phyloP scores from a whole-genome alignment of 164 flowering plant genomes.

The Umbilicus rupestris region DNA sequence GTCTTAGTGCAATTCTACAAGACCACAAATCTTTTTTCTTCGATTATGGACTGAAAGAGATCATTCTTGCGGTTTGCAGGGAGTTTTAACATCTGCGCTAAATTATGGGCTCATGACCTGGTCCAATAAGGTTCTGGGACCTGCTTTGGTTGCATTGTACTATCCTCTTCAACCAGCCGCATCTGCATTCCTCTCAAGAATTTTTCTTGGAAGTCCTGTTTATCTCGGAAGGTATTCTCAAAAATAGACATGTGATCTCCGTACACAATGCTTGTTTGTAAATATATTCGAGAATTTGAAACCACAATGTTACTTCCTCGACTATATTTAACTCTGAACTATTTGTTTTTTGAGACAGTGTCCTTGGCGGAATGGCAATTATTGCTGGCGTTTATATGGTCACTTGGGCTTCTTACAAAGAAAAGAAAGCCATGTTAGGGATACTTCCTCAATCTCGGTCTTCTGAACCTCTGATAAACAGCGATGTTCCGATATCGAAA shows the following conservation, averaged over 20 bases:
- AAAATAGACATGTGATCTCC: background rate
- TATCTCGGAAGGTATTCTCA: conserved; percentile 72
- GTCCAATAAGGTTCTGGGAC: conserved; percentile 89
- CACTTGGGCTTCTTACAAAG: conserved; percentile 88
- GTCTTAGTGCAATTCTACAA: too few species aligned
- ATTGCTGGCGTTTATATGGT: conserved; percentile 85
- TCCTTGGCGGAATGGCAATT: conserved; percentile 69
- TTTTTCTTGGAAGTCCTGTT: conserved; percentile 87
- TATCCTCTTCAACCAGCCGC: conserved; percentile 93
- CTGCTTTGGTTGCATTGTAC: conserved; percentile 83
- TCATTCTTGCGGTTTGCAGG: conserved; percentile 36
- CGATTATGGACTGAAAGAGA: background rate
- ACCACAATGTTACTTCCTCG: too few species aligned
- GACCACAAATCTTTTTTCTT: background rate
- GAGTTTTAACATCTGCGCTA: conserved; percentile 81
- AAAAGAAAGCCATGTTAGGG: conserved; percentile 31
- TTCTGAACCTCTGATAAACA: conserved; percentile 44
- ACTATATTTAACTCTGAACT: conserved; percentile 10
- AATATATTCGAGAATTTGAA: too few species aligned
- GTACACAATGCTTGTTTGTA: background rate
- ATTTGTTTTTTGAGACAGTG: conserved; percentile 29
- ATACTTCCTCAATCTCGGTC: conserved; percentile 19
- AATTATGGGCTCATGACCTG: conserved; percentile 86
- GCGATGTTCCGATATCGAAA: conserved; percentile 30
- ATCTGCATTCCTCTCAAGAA: conserved; percentile 75